Percentiles rank a stretch among this genome's conserved stretches.
These are phyloP conservation scores for Geotrichum klebahnii DNA, from an alignment of 1,139 yeast species.

Conservation along the genomic window DNA sequence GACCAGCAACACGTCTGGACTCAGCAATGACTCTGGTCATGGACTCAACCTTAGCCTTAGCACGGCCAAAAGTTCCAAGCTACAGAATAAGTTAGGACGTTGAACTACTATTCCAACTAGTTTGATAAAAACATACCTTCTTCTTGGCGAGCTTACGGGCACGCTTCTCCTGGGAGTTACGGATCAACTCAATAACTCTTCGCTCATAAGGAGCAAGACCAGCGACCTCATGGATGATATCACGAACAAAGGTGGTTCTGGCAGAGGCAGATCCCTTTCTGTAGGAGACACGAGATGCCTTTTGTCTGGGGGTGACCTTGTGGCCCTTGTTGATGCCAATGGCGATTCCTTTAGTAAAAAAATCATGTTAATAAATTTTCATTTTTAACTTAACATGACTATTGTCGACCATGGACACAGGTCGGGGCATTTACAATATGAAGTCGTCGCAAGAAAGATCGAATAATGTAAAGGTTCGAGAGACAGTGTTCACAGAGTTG, in stretches of 20 bases:
- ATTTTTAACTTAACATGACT: not conserved
- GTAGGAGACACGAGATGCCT: constrained; percentile 91
- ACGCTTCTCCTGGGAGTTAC: constrained; percentile 99
- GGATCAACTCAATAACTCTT: constrained; percentile 97
- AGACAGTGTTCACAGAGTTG: not conserved
- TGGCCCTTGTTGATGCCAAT: constrained; percentile 99
- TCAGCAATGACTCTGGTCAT: constrained; percentile 95
- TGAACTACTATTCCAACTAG: not conserved
- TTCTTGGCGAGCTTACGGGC: constrained; percentile 99
- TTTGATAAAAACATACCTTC: constrained; percentile 45
- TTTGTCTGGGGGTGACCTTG: constrained; percentile 91
- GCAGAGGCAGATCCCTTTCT: constrained; percentile 96
- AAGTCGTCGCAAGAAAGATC: too few species aligned
- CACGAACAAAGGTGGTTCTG: constrained; percentile 95
- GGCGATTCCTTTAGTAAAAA: constrained; percentile 87
- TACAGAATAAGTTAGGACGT: not conserved
- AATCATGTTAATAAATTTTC: not conserved
- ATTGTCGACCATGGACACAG: not conserved
- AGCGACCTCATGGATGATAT: constrained; percentile 92
- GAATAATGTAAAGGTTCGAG: not conserved
- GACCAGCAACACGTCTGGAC: constrained; percentile 67
- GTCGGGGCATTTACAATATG: not conserved
- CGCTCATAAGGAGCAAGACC: constrained; percentile 99
- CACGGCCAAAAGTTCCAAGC: constrained; percentile 99
- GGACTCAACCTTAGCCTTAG: constrained; percentile 99